phyloP scores from a whole-genome alignment of 2,329 filamentous ascomycete species.

The Neofusicoccum kwambonambiense region DNA sequence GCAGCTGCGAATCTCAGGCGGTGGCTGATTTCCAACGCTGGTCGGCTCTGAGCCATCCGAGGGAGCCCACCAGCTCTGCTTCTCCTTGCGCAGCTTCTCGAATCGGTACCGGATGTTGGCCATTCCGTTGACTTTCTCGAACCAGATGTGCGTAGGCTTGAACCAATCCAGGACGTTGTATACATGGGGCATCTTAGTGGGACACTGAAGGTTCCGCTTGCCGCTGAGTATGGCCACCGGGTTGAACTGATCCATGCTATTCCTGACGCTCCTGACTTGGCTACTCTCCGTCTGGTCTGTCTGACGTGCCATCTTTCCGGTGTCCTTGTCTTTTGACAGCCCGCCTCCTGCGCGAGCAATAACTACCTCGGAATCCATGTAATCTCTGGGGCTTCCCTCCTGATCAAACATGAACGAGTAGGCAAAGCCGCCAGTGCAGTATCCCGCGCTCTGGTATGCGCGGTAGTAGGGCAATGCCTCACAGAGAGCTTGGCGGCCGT shows the following conservation, averaged over 20 bases:
- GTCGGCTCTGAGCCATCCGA: conserved; percentile 30
- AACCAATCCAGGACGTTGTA: conserved; percentile 71
- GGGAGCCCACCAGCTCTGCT: conserved; percentile 59
- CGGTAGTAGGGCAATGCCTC: conserved; percentile 64
- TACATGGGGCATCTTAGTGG: conserved; percentile 53
- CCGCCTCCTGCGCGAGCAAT: conserved; percentile 63
- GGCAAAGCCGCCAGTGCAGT: conserved; percentile 51
- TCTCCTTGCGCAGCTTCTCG: conserved; percentile 58
- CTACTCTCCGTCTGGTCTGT: conserved; percentile 47
- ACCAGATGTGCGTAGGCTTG: conserved; percentile 67
- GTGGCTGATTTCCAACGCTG: conserved; percentile 30
- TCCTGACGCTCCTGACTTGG: conserved; percentile 43
- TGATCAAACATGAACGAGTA: conserved; percentile 61
- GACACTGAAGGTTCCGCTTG: conserved; percentile 48
- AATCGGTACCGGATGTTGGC: conserved; percentile 60
- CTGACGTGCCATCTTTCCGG: conserved; percentile 46
- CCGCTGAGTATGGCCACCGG: conserved; percentile 56
- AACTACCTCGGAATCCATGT: conserved; percentile 60
- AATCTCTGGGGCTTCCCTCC: conserved; percentile 54
- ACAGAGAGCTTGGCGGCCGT: conserved; percentile 59
- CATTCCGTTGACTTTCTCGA: conserved; percentile 51
- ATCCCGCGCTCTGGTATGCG: conserved; percentile 59
- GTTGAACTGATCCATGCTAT: conserved; percentile 43
- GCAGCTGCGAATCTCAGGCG: conserved; percentile 38
- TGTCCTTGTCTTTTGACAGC: conserved; percentile 45